phyloP scores from a whole-genome alignment of 129 eudicot species.

The Rutidosis leptorrhynchoides region DNA sequence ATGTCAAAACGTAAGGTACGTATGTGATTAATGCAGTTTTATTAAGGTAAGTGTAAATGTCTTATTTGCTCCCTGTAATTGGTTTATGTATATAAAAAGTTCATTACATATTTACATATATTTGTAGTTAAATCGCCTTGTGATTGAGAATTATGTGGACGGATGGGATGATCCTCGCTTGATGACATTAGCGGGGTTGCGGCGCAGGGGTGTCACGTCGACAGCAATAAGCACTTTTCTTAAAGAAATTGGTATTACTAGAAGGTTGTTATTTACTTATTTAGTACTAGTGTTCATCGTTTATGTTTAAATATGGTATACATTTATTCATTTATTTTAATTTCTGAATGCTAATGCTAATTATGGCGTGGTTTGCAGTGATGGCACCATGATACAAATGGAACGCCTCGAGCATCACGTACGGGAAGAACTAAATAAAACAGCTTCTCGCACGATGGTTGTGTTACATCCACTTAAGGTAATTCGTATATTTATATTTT shows the following conservation, averaged over 20 bases:
- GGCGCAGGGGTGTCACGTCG: conserved; percentile 92
- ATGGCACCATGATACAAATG: conserved; percentile 66
- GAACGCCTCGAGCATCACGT: conserved; percentile 84
- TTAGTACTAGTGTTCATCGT: neutral
- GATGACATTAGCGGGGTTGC: conserved; percentile 89
- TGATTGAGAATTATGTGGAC: conserved; percentile 84
- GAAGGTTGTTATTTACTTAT: conserved; percentile 76
- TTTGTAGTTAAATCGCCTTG: conserved; percentile 84
- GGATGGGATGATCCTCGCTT: conserved; percentile 99
- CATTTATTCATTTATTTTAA: neutral
- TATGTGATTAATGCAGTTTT: conserved; percentile 19
- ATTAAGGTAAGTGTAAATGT: neutral
- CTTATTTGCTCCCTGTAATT: neutral
- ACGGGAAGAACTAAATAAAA: conserved; percentile 88
- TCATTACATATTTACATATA: no score
- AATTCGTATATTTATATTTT: conserved; percentile 22
- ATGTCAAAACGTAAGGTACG: conserved; percentile 99
- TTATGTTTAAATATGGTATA: neutral
- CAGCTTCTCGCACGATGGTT: conserved; percentile 87
- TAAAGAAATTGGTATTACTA: conserved; percentile 88
- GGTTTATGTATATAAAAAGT: neutral
- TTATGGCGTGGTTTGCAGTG: conserved; percentile 49
- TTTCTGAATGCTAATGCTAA: conserved; percentile 17
- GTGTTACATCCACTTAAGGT: conserved; percentile 94
- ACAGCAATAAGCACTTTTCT: conserved; percentile 84